Evolutionary conservation across 2,329 filamentous ascomycete species (phyloP).

Genomic region (Fonsecaea monophora): DNA sequence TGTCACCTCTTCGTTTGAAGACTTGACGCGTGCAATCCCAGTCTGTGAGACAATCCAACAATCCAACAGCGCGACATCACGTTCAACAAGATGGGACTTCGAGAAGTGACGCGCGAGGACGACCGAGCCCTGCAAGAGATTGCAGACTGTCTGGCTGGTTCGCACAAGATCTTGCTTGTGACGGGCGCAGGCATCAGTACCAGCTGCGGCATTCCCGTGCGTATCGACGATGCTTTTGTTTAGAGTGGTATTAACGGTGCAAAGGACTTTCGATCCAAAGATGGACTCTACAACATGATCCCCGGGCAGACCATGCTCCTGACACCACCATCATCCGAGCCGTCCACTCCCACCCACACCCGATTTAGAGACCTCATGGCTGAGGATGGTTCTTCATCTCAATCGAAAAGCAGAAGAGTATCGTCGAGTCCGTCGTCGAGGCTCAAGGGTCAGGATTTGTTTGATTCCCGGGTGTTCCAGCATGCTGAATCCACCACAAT

Average conservation of each 20-base stretch:
- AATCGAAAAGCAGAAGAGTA: slow-evolving; percentile 48
- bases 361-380: slow-evolving; percentile 48
- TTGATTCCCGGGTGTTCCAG: slow-evolving; percentile 73
- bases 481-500: slow-evolving; percentile 72
- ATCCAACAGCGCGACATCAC: not conserved
- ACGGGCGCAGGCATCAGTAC: slow-evolving; percentile 78
- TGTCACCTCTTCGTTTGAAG: not conserved
- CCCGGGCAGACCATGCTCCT: slow-evolving; percentile 60
- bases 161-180: slow-evolving; percentile 72
- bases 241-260: slow-evolving; percentile 14
- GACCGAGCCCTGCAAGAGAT: slow-evolving; percentile 67
- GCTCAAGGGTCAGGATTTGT: slow-evolving; percentile 74
- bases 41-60: not conserved
- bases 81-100: slow-evolving; percentile 40
- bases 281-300: slow-evolving; percentile 75
- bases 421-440: slow-evolving; percentile 46
- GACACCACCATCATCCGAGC: slow-evolving; percentile 32
- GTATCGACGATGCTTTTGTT: slow-evolving; percentile 38
- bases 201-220: slow-evolving; percentile 75
- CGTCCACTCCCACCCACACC: slow-evolving; percentile 36
- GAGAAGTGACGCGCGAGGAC: slow-evolving; percentile 49
- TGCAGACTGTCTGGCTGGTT: slow-evolving; percentile 68
- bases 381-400: slow-evolving; percentile 52
- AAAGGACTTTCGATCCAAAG: slow-evolving; percentile 51
- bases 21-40: not conserved